These are phyloP conservation scores for Geosmithia morbida DNA, from an alignment of 2,329 filamentous ascomycete species.

Conservation along the genomic window DNA sequence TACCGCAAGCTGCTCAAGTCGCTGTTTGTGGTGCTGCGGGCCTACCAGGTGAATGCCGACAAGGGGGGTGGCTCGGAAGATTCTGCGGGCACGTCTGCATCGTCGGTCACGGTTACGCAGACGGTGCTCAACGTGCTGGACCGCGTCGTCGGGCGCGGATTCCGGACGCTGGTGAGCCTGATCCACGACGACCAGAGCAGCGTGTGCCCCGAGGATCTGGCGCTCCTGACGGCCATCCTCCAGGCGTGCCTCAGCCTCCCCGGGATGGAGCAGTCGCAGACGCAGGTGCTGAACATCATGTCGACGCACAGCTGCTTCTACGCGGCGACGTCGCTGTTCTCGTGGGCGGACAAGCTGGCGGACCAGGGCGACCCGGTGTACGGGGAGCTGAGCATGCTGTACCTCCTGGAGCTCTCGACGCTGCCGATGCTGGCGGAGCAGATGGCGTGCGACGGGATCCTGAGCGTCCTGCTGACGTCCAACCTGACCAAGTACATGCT, in stretches of 20 bases:
- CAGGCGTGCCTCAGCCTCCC: constrained; percentile 73
- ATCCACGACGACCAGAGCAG: constrained; percentile 48
- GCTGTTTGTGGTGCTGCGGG: constrained; percentile 67
- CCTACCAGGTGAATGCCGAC: constrained; percentile 31
- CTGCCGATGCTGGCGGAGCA: constrained; percentile 75
- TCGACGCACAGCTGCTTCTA: constrained; percentile 60
- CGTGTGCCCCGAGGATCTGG: constrained; percentile 63
- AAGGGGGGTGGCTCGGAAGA: constrained; percentile 8
- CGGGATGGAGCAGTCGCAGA: constrained; percentile 55
- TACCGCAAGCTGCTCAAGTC: constrained; percentile 75
- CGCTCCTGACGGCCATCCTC: constrained; percentile 73
- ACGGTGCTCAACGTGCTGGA: constrained; percentile 69
- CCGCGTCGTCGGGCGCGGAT: constrained; percentile 64
- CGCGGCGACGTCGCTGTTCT: constrained; percentile 76
- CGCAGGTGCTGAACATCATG: constrained; percentile 57
- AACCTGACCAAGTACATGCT: constrained; percentile 68
- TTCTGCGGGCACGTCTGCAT: constrained; percentile 7
- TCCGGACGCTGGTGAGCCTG: constrained; percentile 65
- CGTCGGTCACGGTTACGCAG: constrained; percentile 32
- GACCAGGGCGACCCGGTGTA: constrained; percentile 76
- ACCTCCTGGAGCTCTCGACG: constrained; percentile 76
- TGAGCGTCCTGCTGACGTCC: constrained; percentile 66
- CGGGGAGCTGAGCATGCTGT: constrained; percentile 79
- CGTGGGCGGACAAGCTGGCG: constrained; percentile 78
- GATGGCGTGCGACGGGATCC: constrained; percentile 72